Base-by-base conservation (phyloP, 148 eudicot species). In the Chenopodium quinoa region DNA sequence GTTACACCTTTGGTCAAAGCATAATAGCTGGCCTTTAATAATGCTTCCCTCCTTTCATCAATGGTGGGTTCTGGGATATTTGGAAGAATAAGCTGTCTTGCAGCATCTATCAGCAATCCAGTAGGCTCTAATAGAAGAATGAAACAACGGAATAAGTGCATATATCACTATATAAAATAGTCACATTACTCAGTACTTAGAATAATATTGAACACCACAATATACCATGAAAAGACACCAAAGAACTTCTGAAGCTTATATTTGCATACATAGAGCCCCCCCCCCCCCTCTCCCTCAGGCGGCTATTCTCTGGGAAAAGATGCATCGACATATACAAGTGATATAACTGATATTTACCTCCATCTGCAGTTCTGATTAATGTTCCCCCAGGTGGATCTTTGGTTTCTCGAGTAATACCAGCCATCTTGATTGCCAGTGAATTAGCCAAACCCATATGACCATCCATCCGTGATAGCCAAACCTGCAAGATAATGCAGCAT, bases 401-500 rank as follows among this genome's bases (percentile, higher is more conserved):
- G 64, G 89, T 91, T 71, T 85, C 82, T 71, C 85, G 91, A 62
- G 88, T 83, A 76, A 97, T 78, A 64, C 94, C 97, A 68, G 99
- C 98, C 80, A 89, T 16, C 83, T 90, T 86, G 23, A 94, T 89
- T 67, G 99, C 97, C 79, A 90, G 48, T 25, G 99, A 90, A 86
- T 97, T 97, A 70, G 98, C 97, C 87, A 97, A 89, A 79, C 95
- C 93, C 97, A 92, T 94, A 80, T 97, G 99, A 82, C 99, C 95
- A 92, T 94, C 99, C 94, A 89, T 88, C 84, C 98, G 91, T 40
- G 89, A 78, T 37, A 97, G 75, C 98, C 97, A 97, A 17, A 92
- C 93, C 99, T 96, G 85, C 78, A 87, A 58, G 80, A 82, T 46
- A 29, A 68, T 52, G 67, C 48, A 67, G 76, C 46, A 31, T 25